Base-by-base conservation (phyloP, 2,329 filamentous ascomycete genomes). In the Fusarium luffae region DNA sequence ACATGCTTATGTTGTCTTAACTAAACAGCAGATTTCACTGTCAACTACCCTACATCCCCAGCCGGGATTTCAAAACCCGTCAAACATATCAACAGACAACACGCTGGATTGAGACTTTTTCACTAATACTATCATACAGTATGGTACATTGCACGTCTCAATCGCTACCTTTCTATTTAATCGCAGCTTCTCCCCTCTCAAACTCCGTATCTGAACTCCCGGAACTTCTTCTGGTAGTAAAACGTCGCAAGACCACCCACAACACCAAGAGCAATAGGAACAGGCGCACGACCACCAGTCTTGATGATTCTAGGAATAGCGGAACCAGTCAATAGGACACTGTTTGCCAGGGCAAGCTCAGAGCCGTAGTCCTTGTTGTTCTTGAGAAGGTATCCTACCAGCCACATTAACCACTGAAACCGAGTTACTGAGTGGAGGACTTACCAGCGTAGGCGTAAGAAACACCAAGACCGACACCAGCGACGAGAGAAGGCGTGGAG, bases 141-240 rank as follows among this genome's bases (percentile, higher is more conserved):
- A 30, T 30, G 18, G 14, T 66, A 46, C 61, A 66, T 3, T n/a
- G n/a, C n/a, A n/a, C n/a, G n/a, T n/a, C n/a, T n/a, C n/a, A n/a
- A n/a, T n/a, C n/a, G n/a, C n/a, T n/a, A n/a, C n/a, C n/a, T n/a
- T n/a, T n/a, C n/a, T n/a, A n/a, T n/a, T n/a, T n/a, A n/a, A n/a
- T n/a, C n/a, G n/a, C n/a, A n/a, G n/a, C n/a, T n/a, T n/a, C n/a
- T n/a, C n/a, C n/a, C n/a, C n/a, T n/a, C n/a, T n/a, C n/a, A n/a
- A 4, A 82, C 79, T 12, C 80, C 80, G n/a, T 74, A 82, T 18
- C 73, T 73, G 62, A 82, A 81, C 61, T 82, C 81, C 28, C 78
- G 76, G 54, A 77, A 77, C 71, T 82, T 82, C 71, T 81, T 81
- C 69, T 81, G 78, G 65, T 82, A 82, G 66, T 82, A 82, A 37